Evolutionary conservation across 192 early-diverging fungal genomes (phyloP).

Genomic region (Coemansia furcata): DNA sequence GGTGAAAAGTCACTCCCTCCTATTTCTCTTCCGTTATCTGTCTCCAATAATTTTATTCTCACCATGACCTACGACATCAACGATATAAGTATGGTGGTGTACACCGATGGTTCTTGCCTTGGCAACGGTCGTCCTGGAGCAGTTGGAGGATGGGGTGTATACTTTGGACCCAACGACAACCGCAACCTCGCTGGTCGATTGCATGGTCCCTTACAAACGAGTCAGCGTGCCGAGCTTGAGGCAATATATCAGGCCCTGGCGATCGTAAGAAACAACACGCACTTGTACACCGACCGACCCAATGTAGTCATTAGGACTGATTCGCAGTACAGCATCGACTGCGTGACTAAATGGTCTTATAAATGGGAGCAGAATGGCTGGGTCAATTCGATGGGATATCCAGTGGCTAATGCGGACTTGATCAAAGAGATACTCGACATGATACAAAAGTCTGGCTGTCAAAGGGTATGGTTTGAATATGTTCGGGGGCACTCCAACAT

Average conservation of each 20-base stretch:
- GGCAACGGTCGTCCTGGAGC: conserved; percentile 52
- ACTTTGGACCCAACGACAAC: conserved; percentile 49
- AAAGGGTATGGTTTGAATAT: neutral
- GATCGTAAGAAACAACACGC: neutral
- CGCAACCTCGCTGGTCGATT: conserved; percentile 53
- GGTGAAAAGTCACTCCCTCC: too few relatives aligned
- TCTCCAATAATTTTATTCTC: neutral
- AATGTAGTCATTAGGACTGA: conserved; percentile 14
- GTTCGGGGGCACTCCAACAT: neutral
- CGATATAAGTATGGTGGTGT: conserved; percentile 13
- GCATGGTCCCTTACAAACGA: conserved; percentile 3
- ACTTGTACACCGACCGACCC: too few relatives aligned
- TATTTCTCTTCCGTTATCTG: neutral
- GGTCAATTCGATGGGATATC: neutral
- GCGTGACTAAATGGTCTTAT: conserved; percentile 9
- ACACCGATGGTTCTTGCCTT: conserved; percentile 58
- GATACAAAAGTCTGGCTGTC: neutral
- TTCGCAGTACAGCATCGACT: conserved; percentile 7
- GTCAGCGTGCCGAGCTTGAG: conserved; percentile 21
- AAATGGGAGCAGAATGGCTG: conserved; percentile 20
- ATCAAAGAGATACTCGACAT: conserved; percentile 3
- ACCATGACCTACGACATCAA: neutral
- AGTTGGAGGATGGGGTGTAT: conserved; percentile 57
- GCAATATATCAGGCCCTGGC: conserved; percentile 19
- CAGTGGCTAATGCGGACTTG: conserved; percentile 12